Evolutionary conservation across 441 rosid genomes (phyloP), one percentile per base, ranked within the genome.

Genomic region (Pelargonium myrrhifolium): DNA sequence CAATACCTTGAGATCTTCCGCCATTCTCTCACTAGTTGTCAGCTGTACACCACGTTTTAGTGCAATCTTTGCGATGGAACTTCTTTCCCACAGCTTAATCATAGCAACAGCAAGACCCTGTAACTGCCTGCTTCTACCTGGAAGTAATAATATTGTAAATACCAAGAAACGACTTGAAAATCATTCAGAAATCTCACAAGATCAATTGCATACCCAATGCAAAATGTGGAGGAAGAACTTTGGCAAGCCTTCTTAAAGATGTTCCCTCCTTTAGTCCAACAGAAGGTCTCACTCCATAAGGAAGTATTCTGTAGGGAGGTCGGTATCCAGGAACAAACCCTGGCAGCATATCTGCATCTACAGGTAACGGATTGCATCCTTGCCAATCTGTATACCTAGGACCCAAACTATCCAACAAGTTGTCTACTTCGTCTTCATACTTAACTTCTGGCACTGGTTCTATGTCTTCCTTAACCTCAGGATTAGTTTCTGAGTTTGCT

Each of bases 21-120:
- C 94, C 97, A 93, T 93, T 81, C 97, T 93, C 81, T 93, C 98
- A 80, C 97, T 93, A 61, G 97, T 93, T 39, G 95, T 86, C 74
- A 89, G 80, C 72, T 86, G 89, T 24, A 93, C 90, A 64, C 97
- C 97, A 62, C 97, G 92, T 80, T 93, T 93, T 62, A 93, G 92
- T 10, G 95, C 90, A 69, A 93, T 71, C 81, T 93, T 93, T 21
- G 88, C 95, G 78, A 93, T 85, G 67, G 80, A 83, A 82, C 96
- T 87, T 70, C 82, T 84, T 68, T 87, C 86, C 98, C 96, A 93
- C 60, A 90, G 74, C 77, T 80, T 87, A 80, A 77, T 82, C 84
- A 93, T 82, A 55, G 97, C 96, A 62, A 71, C 77, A 59, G 96
- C 98, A 79, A 93, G 79, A 56, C 98, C 98, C 75, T 93, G 93